A percentile compares a stretch with the other conserved stretches of the same genome.
Evolutionary conservation across 2,329 filamentous ascomycete species (phyloP).

Genomic region (Atkinsonella hypoxylon): DNA sequence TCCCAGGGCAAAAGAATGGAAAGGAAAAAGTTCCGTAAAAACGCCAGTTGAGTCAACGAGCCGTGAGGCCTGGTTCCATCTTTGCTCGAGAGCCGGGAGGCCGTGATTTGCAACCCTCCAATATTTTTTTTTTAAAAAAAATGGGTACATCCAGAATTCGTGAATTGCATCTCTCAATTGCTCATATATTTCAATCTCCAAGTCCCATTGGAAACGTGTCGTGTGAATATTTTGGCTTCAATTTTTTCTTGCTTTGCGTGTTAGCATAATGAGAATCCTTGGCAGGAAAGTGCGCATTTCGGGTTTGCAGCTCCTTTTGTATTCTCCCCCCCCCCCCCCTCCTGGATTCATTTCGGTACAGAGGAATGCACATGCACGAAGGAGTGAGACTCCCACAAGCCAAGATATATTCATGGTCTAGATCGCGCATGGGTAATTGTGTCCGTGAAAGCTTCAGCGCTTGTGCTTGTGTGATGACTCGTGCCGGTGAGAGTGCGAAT

Average conservation of each 20-base stretch:
- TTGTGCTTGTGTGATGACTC: conserved; percentile 18
- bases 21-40: neutral
- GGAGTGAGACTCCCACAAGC: neutral
- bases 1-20: neutral
- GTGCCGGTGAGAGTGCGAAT: conserved; percentile 26
- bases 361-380: neutral
- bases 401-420: neutral
- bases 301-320: neutral
- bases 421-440: neutral
- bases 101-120: conserved; percentile 8
- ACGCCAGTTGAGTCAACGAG: conserved; percentile 10
- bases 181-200: conserved; percentile 1
- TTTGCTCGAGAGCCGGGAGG: conserved; percentile 17
- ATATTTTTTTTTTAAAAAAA: conserved; percentile 8
- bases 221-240: neutral
- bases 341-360: neutral
- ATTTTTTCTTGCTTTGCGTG: neutral
- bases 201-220: neutral
- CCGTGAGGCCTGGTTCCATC: conserved; percentile 18
- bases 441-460: conserved; percentile 4
- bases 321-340: neutral
- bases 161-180: neutral
- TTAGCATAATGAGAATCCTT: neutral
- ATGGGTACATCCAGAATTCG: neutral
- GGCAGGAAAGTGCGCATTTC: neutral